Percentiles rank a stretch among this genome's conserved stretches.
Conservation (phyloP, 129 eudicot genomes). For the Flaveria robusta region DNA sequence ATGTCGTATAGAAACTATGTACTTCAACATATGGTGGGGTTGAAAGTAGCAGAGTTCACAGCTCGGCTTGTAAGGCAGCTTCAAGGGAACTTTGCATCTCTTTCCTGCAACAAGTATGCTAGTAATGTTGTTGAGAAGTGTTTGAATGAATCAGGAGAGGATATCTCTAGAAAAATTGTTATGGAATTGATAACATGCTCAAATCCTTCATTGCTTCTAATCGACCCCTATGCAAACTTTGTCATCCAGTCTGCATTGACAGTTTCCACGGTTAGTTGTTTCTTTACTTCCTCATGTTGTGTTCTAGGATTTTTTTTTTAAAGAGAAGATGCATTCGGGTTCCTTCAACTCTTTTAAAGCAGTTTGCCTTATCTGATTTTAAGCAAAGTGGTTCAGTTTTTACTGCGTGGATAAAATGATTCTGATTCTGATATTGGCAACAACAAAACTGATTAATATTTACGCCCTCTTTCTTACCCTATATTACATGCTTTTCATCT, state of each 20-base stretch:
- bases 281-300: background rate
- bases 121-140: slow-evolving; percentile 81
- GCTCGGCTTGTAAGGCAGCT: slow-evolving; percentile 44
- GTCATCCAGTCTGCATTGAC: slow-evolving; percentile 71
- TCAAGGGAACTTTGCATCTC: slow-evolving; percentile 44
- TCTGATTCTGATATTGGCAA: background rate
- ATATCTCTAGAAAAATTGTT: slow-evolving; percentile 43
- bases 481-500: background rate
- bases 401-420: background rate
- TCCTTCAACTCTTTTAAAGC: background rate
- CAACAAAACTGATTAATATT: background rate
- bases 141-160: slow-evolving; percentile 45
- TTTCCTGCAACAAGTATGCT: slow-evolving; percentile 71
- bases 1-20: slow-evolving; percentile 60
- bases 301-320: background rate
- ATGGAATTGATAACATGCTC: slow-evolving; percentile 58
- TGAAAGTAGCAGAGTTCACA: slow-evolving; percentile 49
- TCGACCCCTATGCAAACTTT: slow-evolving; percentile 70
- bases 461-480: background rate
- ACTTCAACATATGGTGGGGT: slow-evolving; percentile 67
- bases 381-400: background rate
- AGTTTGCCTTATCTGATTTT: background rate
- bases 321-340: background rate
- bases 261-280: slow-evolving; percentile 50
- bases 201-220: slow-evolving; percentile 49